Percentiles rank a stretch among this genome's conserved stretches.
phyloP scores from a whole-genome alignment of 352 stramenopile species.

The Globisporangium cederbergense region DNA sequence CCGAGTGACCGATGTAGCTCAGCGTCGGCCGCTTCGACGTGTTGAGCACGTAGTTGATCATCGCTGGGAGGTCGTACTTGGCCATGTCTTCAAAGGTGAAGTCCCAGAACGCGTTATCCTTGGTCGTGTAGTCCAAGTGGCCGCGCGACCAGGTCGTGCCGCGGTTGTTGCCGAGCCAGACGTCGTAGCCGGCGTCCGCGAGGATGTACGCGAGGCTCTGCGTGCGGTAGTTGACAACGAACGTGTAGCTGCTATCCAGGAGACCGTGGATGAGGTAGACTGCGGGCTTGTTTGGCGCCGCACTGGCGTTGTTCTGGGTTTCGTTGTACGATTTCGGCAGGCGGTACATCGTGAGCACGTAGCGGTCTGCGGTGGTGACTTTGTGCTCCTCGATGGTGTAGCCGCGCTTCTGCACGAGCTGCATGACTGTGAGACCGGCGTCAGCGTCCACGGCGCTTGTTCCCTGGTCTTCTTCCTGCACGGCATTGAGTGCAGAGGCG shows the following conservation, averaged over 20 bases:
- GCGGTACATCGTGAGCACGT: slow-evolving; percentile 56
- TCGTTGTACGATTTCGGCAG: slow-evolving; percentile 45
- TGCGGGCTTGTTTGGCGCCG: slow-evolving; percentile 35
- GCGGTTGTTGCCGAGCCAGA: slow-evolving; percentile 65
- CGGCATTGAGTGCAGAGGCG: background rate
- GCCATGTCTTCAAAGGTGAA: slow-evolving; percentile 61
- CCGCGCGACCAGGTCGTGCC: slow-evolving; percentile 49
- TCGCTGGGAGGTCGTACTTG: slow-evolving; percentile 44
- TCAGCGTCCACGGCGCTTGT: slow-evolving; percentile 9
- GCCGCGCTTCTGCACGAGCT: slow-evolving; percentile 29
- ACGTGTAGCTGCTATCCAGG: slow-evolving; percentile 55
- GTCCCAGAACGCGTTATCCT: slow-evolving; percentile 45
- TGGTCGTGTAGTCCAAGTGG: slow-evolving; percentile 25
- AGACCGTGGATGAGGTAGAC: slow-evolving; percentile 56
- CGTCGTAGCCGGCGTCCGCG: slow-evolving; percentile 49
- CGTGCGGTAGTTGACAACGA: slow-evolving; percentile 47
- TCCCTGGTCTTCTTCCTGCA: slow-evolving; percentile 6
- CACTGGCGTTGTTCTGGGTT: slow-evolving; percentile 20
- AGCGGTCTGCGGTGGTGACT: slow-evolving; percentile 41
- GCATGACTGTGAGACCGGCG: slow-evolving; percentile 15
- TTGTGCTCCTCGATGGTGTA: slow-evolving; percentile 51
- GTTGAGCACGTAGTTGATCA: slow-evolving; percentile 44
- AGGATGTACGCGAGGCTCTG: slow-evolving; percentile 54
- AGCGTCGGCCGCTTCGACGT: slow-evolving; percentile 32
- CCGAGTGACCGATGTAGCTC: slow-evolving; percentile 53